phyloP scores from a whole-genome alignment of 805 yeast genomes.

The Saccharomyces kudriavzevii region DNA sequence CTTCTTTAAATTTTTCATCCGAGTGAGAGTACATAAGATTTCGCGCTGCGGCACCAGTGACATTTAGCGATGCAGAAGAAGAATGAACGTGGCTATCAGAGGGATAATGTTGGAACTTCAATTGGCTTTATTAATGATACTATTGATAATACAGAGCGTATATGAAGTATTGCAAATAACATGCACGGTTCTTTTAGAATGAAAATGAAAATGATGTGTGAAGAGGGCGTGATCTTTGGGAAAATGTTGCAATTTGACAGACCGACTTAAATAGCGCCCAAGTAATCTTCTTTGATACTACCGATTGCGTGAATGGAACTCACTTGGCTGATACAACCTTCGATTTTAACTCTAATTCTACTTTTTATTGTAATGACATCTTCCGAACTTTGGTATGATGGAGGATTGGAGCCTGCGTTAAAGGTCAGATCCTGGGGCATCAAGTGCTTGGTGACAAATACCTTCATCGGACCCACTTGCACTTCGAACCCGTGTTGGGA shows the following conservation, averaged over 20 bases:
- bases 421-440: slow-evolving; percentile 90
- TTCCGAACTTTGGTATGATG: slow-evolving; percentile 93
- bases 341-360: slow-evolving; percentile 86
- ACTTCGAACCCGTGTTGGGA: slow-evolving; percentile 95
- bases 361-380: slow-evolving; percentile 93
- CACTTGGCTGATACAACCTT: slow-evolving; percentile 95
- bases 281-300: slow-evolving; percentile 92
- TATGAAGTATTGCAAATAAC: not conserved
- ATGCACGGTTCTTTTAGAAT: not conserved
- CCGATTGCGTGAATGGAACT: slow-evolving; percentile 97
- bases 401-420: slow-evolving; percentile 94
- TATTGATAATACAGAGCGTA: not conserved
- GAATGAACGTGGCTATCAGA: not conserved
- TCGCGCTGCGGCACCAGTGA: not conserved
- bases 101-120: not conserved
- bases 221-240: not conserved
- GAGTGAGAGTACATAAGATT: not conserved
- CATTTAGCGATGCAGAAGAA: not conserved
- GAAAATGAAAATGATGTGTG: not conserved
- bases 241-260: not conserved
- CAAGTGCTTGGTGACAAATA: slow-evolving; percentile 88
- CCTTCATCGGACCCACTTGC: slow-evolving; percentile 94
- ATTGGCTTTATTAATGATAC: not conserved
- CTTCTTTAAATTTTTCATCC: not conserved
- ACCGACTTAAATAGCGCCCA: slow-evolving; percentile 57